These are phyloP conservation scores for Auricularia auricula-judae DNA, from an alignment of 768 basidiomycete genomes.

Conservation along the genomic window DNA sequence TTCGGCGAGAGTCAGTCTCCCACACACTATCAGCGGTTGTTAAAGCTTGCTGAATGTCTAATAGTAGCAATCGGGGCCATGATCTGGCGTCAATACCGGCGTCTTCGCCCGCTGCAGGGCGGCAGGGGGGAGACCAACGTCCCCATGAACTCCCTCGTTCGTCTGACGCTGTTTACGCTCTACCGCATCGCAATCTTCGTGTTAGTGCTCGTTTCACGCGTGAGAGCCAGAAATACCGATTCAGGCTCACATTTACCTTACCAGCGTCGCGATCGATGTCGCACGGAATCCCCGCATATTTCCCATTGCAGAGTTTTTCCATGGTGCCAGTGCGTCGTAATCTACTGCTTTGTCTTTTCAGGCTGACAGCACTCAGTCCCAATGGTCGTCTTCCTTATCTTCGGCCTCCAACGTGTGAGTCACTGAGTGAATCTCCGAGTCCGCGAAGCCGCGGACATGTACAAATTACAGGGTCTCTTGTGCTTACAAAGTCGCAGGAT, in stretches of 20 bases:
- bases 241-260: neutral
- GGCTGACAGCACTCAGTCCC: too few species aligned
- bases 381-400: too few species aligned
- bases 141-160: neutral
- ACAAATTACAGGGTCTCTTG: too few species aligned
- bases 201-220: neutral
- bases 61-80: neutral
- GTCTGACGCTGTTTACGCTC: neutral
- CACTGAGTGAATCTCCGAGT: too few species aligned
- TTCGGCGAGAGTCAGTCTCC: neutral
- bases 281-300: neutral
- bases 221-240: neutral
- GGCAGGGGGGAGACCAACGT: neutral
- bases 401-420: too few species aligned
- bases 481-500: too few species aligned
- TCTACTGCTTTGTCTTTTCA: too few species aligned
- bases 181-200: neutral
- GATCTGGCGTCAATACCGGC: neutral
- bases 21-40: neutral
- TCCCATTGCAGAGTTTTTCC: neutral
- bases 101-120: neutral
- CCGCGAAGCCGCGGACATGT: too few species aligned
- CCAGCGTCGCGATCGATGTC: neutral
- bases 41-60: neutral
- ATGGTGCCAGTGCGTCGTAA: neutral